phyloP scores from a whole-genome alignment of 805 yeast species.

The Saccharomycopsis capsularis region DNA sequence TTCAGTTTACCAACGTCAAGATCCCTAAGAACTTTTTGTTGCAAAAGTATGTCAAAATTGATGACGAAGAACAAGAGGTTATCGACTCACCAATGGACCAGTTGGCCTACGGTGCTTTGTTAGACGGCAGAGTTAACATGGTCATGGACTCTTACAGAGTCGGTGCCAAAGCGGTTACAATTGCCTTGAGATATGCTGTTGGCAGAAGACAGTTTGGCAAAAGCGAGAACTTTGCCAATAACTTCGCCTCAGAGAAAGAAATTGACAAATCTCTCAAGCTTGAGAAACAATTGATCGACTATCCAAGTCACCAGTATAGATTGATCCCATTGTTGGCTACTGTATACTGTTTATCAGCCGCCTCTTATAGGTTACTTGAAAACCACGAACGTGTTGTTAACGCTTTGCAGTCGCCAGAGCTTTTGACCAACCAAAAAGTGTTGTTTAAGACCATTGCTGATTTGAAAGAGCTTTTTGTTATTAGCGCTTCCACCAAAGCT shows the following conservation, averaged over 20 bases:
- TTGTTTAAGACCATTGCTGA: conserved; percentile 42
- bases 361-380: conserved; percentile 52
- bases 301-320: conserved; percentile 84
- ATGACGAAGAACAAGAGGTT: conserved; percentile 59
- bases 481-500: conserved; percentile 83
- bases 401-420: conserved; percentile 40
- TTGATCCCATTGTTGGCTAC: conserved; percentile 79
- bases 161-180: conserved; percentile 71
- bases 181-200: conserved; percentile 83
- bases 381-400: conserved; percentile 45
- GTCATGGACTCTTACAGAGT: conserved; percentile 77
- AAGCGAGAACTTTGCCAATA: conserved; percentile 29
- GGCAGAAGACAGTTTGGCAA: conserved; percentile 80
- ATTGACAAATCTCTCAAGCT: conserved; percentile 11
- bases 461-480: conserved; percentile 72
- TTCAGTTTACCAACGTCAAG: conserved; percentile 76
- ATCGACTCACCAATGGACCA: conserved; percentile 80
- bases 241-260: conserved; percentile 4
- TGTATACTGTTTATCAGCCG: conserved; percentile 69
- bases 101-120: conserved; percentile 77
- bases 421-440: conserved; percentile 27
- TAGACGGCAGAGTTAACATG: conserved; percentile 88
- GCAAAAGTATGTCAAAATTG: conserved; percentile 69
- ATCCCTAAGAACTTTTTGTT: conserved; percentile 83
- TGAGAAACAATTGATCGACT: conserved; percentile 74